A percentile compares a stretch with the other conserved stretches of the same genome.
phyloP scores from a whole-genome alignment of 495 filamentous ascomycete genomes.

The Opeltia flavorubescens region DNA sequence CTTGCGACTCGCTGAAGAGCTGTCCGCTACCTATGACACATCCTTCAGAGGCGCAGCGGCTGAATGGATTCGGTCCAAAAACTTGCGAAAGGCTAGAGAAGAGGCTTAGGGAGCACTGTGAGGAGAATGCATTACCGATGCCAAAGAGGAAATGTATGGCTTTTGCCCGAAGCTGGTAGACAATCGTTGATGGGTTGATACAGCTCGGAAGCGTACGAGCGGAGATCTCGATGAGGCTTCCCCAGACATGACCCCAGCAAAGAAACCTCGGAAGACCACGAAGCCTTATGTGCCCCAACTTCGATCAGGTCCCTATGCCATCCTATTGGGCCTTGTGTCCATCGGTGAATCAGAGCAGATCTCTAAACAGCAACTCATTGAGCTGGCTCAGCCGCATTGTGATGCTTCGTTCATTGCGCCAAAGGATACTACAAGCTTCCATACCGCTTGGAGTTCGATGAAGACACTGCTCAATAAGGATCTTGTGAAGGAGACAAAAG shows the following conservation, averaged over 20 bases:
- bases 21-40: conserved; percentile 64
- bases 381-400: conserved; percentile 55
- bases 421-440: conserved; percentile 50
- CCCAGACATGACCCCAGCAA: conserved; percentile 32
- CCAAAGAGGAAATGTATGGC: conserved; percentile 34
- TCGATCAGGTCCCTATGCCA: conserved; percentile 60
- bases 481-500: conserved; percentile 55
- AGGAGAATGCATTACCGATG: conserved; percentile 55
- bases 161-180: conserved; percentile 7
- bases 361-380: conserved; percentile 55
- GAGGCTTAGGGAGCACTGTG: conserved; percentile 51
- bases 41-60: conserved; percentile 56
- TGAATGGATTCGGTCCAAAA: conserved; percentile 59
- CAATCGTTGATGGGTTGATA: conserved; percentile 6
- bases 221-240: conserved; percentile 21
- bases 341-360: conserved; percentile 45
- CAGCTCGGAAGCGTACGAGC: conserved; percentile 30
- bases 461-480: conserved; percentile 64
- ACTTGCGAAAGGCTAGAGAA: conserved; percentile 58
- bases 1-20: conserved; percentile 66
- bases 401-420: conserved; percentile 63
- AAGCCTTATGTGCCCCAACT: conserved; percentile 53
- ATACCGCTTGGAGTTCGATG: conserved; percentile 80
- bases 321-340: conserved; percentile 53
- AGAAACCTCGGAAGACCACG: conserved; percentile 50